Evolutionary conservation across 1,139 yeast genomes (phyloP).

Genomic region (Suhomyces bribrorum): DNA sequence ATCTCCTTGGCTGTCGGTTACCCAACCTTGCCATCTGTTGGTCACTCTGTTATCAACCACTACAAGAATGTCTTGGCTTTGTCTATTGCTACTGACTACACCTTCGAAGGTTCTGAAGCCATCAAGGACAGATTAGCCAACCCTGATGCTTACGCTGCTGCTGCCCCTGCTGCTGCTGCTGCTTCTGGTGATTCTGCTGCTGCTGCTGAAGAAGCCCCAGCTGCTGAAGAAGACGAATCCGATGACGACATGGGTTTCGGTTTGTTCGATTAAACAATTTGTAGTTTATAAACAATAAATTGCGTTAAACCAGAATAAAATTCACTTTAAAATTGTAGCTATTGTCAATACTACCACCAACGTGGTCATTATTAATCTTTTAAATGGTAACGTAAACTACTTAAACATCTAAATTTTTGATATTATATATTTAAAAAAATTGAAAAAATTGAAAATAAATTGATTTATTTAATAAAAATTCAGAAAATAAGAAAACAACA

Average conservation of each 20-base stretch:
- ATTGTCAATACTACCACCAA: no score
- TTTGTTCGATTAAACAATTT: slow-evolving; percentile 81
- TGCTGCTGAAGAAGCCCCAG: slow-evolving; percentile 65
- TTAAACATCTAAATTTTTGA: no score
- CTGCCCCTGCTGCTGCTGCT: slow-evolving; percentile 95
- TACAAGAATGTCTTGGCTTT: slow-evolving; percentile 98
- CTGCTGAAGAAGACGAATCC: slow-evolving; percentile 70
- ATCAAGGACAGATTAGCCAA: slow-evolving; percentile 92
- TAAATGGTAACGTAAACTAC: no score
- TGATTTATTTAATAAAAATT: no score
- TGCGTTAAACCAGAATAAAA: slow-evolving; percentile 1
- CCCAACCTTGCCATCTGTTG: slow-evolving; percentile 99
- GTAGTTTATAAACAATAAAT: slow-evolving; percentile 3
- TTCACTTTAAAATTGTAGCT: neutral
- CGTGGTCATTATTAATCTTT: no score
- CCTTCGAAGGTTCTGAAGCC: slow-evolving; percentile 98
- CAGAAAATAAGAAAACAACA: no score
- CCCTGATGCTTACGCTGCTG: slow-evolving; percentile 95
- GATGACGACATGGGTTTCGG: slow-evolving; percentile 99
- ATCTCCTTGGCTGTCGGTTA: slow-evolving; percentile 96
- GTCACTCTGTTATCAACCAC: slow-evolving; percentile 98
- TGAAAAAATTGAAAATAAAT: no score
- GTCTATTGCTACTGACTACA: slow-evolving; percentile 98
- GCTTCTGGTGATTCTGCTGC: slow-evolving; percentile 80
- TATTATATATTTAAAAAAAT: no score